These are phyloP conservation scores for Lunularia cruciata DNA, from an alignment of 225 moss, liverwort and hornwort species.

Conservation along the genomic window DNA sequence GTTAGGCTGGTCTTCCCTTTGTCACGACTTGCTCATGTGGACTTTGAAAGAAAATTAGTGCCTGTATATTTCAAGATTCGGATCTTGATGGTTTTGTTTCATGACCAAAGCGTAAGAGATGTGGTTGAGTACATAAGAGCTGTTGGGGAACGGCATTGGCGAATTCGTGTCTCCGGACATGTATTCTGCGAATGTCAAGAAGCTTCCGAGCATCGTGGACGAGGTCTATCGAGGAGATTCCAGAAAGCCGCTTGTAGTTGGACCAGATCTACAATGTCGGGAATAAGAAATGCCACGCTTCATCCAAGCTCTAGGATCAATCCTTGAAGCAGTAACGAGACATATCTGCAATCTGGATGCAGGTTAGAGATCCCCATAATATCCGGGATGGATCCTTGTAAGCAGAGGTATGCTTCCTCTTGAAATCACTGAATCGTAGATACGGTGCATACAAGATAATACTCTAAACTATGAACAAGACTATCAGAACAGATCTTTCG, in stretches of 20 bases:
- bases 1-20: background rate
- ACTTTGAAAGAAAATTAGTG: no score
- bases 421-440: no score
- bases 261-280: slow-evolving; percentile 58
- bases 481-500: no score
- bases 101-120: background rate
- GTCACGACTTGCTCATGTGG: background rate
- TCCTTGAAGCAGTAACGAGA: slow-evolving; percentile 68
- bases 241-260: slow-evolving; percentile 55
- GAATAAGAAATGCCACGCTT: slow-evolving; percentile 45
- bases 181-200: slow-evolving; percentile 61
- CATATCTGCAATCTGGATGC: slow-evolving; percentile 91
- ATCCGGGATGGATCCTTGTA: no score
- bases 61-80: background rate
- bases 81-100: background rate
- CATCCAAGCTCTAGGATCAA: slow-evolving; percentile 53
- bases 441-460: no score
- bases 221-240: slow-evolving; percentile 39
- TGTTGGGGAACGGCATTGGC: slow-evolving; percentile 50
- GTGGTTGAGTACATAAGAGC: slow-evolving; percentile 49
- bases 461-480: no score
- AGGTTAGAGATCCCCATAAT: slow-evolving; percentile 40
- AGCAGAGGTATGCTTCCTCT: no score
- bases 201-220: slow-evolving; percentile 55
- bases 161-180: slow-evolving; percentile 50